Percentiles rank a stretch among this genome's conserved stretches.
Conservation (phyloP, 805 yeast genomes). For the Candida sakaeoensis region DNA sequence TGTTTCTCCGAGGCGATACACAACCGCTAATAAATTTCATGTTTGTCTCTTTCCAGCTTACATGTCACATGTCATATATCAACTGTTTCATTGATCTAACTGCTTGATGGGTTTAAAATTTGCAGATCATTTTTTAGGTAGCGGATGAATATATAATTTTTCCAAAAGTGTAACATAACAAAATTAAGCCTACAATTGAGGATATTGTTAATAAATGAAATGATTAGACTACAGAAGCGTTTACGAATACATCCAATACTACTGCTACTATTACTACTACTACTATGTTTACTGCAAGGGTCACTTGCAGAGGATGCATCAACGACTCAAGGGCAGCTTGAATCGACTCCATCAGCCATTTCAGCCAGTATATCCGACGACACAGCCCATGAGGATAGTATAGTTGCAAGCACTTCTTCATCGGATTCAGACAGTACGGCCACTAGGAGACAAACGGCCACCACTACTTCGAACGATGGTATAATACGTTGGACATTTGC, state of each 20-base stretch:
- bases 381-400: not conserved
- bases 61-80: too few species aligned
- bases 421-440: not conserved
- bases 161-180: not conserved
- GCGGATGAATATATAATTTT: slow-evolving; percentile 1
- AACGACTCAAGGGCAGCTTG: too few species aligned
- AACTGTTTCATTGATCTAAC: too few species aligned
- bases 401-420: not conserved
- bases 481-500: slow-evolving; percentile 7
- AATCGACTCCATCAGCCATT: not conserved
- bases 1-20: too few species aligned
- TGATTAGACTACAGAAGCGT: not conserved
- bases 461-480: slow-evolving; percentile 7
- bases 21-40: too few species aligned
- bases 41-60: too few species aligned
- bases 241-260: not conserved
- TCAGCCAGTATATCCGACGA: not conserved
- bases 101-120: too few species aligned
- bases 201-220: not conserved
- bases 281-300: not conserved
- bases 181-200: too few species aligned
- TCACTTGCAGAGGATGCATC: not conserved
- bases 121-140: slow-evolving; percentile 1
- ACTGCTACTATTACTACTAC: not conserved
- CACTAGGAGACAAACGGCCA: not conserved